Conservation (phyloP, 306 rosid species). For the Vicia villosa region DNA sequence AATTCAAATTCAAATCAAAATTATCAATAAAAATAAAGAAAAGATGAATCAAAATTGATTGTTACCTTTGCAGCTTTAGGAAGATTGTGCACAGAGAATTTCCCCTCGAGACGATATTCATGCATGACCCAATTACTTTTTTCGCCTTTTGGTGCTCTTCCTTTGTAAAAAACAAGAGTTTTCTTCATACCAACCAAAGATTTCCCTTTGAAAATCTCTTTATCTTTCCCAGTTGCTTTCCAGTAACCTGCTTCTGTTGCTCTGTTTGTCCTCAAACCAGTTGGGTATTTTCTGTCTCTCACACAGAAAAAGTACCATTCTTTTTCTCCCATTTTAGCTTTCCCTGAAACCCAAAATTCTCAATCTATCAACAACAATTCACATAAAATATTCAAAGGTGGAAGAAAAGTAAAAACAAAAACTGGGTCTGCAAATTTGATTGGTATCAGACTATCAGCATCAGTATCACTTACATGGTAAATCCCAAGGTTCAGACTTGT, state of each 20-base stretch:
- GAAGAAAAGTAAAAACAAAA: not conserved
- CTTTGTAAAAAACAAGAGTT: constrained; percentile 87
- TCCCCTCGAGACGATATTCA: constrained; percentile 89
- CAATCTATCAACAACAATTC: not conserved
- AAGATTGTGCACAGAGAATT: constrained; percentile 70
- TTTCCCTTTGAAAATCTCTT: constrained; percentile 80
- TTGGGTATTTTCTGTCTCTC: constrained; percentile 92
- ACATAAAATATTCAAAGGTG: not conserved
- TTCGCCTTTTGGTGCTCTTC: constrained; percentile 97
- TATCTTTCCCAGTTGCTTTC: constrained; percentile 98
- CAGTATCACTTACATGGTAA: constrained; percentile 67
- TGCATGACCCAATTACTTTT: constrained; percentile 97
- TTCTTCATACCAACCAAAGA: constrained; percentile 95
- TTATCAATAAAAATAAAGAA: constrained; percentile 15
- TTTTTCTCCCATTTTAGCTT: constrained; percentile 96
- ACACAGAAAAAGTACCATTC: constrained; percentile 99
- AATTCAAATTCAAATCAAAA: not conserved
- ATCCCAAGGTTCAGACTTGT: constrained; percentile 98
- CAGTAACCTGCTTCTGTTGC: constrained; percentile 96
- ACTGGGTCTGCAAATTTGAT: not conserved
- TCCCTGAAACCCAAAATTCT: constrained; percentile 47
- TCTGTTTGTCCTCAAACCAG: constrained; percentile 91
- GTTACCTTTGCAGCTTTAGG: constrained; percentile 87
- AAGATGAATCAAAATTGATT: not conserved
- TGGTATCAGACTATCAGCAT: not conserved